phyloP scores from a whole-genome alignment of 2,329 filamentous ascomycete species.

The Sclerotinia glacialis region DNA sequence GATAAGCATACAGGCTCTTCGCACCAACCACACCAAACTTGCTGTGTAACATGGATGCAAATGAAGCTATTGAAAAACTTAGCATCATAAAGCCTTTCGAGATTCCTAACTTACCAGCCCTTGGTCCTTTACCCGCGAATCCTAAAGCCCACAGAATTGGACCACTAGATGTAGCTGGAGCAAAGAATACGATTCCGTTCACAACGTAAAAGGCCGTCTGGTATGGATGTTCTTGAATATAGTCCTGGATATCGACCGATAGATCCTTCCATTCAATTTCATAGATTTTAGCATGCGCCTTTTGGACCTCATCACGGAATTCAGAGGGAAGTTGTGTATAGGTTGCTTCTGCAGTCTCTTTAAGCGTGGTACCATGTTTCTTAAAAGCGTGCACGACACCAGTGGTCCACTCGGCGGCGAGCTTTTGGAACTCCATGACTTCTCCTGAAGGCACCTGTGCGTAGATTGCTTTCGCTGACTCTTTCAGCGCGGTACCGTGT shows the following conservation, averaged over 20 bases:
- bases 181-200: slow-evolving; percentile 12
- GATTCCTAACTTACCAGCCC: background rate
- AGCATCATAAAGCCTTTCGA: background rate
- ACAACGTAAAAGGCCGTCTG: slow-evolving; percentile 1
- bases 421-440: background rate
- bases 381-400: background rate
- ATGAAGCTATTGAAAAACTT: background rate
- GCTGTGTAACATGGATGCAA: background rate
- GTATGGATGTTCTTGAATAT: slow-evolving; percentile 2
- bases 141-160: slow-evolving; percentile 1
- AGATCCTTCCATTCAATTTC: background rate
- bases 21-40: background rate
- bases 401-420: background rate
- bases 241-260: background rate
- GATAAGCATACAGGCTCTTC: background rate
- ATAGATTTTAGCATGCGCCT: background rate
- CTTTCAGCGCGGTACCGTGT: background rate
- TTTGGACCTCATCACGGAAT: background rate
- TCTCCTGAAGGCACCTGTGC: background rate
- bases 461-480: background rate
- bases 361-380: background rate
- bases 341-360: background rate
- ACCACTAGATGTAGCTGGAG: slow-evolving; percentile 5
- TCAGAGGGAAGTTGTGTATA: background rate
- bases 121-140: background rate